Evolutionary conservation across 2,329 filamentous ascomycete species (phyloP), one percentile per base, ranked within the genome.

Genomic region (Aspergillus sp.): DNA sequence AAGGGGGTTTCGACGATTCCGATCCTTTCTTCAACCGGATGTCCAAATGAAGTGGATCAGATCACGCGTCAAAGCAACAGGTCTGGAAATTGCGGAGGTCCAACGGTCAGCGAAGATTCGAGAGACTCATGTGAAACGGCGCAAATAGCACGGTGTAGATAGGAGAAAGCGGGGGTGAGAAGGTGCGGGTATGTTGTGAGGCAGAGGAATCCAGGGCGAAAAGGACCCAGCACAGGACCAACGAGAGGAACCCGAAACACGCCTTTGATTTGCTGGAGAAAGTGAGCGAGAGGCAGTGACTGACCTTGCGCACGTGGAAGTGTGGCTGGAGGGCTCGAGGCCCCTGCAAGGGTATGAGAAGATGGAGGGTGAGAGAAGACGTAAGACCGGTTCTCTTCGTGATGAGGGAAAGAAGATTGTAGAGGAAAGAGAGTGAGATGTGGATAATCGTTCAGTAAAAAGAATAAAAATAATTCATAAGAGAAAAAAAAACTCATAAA

Each of bases 231-330:
- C 16, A 42, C 3, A 7, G 4, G 40, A 21, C 10, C 7, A 40
- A 17, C 16, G 7, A 6, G 36, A 40, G n/a, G 16, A 40, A 10
- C 16, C 36, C 36, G 36, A 16, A 16, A 40, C 16, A 42, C 11
- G 19, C 17, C 40, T 42, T 20, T 42, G 11, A 42, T 42, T 42
- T 42, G 40, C 19, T 42, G 34, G 34, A n/a, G 34, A 29, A 29
- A 29, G 34, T 17, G 34, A 38, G 34, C 20, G 40, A 42, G 40
- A 21, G 16, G 16, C 16, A 42, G 16, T 42, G 40, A 42, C 40
- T 21, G 40, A 42, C 40, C 40, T 42, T 42, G 25, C 40, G 40
- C 40, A 42, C 40, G 40, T 42, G 40, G 40, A 42, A 42, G 40
- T 42, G 40, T 42, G 40, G 40, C 40, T 42, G 40, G 25, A 42